Conservation (phyloP, 2,329 filamentous ascomycete genomes). For the Trichoderma pleuroti region DNA sequence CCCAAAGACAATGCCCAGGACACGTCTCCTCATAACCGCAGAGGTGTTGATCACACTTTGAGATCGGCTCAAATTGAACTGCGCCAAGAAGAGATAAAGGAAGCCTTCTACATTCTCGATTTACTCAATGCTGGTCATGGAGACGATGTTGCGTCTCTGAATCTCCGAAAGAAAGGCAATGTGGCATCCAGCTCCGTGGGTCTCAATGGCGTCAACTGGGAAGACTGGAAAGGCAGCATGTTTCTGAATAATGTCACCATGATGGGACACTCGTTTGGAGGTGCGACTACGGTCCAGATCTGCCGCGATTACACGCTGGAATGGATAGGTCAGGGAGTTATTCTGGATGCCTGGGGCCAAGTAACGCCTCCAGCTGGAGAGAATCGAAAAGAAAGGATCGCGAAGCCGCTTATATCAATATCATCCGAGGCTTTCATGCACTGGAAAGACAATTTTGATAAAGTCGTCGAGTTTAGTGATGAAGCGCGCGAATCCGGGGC, state of each 20-base stretch:
- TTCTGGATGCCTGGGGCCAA: constrained; percentile 63
- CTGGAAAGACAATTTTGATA: constrained; percentile 61
- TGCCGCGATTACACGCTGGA: constrained; percentile 51
- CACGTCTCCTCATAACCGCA: constrained; percentile 52
- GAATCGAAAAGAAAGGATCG: constrained; percentile 41
- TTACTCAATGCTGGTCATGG: constrained; percentile 54
- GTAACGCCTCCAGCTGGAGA: constrained; percentile 45
- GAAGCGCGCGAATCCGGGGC: constrained; percentile 49
- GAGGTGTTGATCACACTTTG: constrained; percentile 58
- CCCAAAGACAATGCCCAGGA: constrained; percentile 52
- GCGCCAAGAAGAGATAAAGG: constrained; percentile 61
- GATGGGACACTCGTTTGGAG: constrained; percentile 65
- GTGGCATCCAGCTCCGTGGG: constrained; percentile 57
- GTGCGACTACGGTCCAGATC: constrained; percentile 60
- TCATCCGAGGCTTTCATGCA: constrained; percentile 69
- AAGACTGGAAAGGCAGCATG: constrained; percentile 53
- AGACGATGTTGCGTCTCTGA: constrained; percentile 46
- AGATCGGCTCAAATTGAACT: constrained; percentile 60
- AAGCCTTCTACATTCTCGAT: constrained; percentile 56
- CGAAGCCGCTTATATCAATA: constrained; percentile 58
- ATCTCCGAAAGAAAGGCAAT: constrained; percentile 55
- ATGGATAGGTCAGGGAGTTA: constrained; percentile 60
- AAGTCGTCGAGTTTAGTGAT: constrained; percentile 52
- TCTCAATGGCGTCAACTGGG: constrained; percentile 54
- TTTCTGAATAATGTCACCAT: constrained; percentile 55